Evolutionary conservation across 306 rosid genomes (phyloP), one percentile per base, ranked within the genome.

Genomic region (Elaeagnus macrophylla): DNA sequence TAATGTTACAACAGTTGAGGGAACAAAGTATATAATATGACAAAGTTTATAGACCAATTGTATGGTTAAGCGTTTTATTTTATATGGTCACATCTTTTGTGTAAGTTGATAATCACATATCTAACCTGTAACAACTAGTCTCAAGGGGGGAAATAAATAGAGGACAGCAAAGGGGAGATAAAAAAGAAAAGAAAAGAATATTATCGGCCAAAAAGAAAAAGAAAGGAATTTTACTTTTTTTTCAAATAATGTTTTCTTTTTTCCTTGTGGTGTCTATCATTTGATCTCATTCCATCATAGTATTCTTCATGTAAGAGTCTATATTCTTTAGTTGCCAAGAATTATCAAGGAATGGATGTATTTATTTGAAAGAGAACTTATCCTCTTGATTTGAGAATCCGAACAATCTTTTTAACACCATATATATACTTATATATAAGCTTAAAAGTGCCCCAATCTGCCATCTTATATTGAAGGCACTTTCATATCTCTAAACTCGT

Each of bases 231-330:
- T 51, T 61, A 61, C 18, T 9, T 66, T 77, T 72, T 72, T 62
- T 51, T 54, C 51, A 70, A 54, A 64, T 84, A 73, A 83, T 72
- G 39, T 73, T 61, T 81, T 70, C 79, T 60, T 72, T 64, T 59
- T 73, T 71, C 51, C 12, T 8, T 60, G 3, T 61, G 35, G 71
- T 71, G 56, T 68, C 43, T 59, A 39, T 16, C 13, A 47, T 43
- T 37, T 54, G 15, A 40, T 15, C 60, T 61, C 46, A 45, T 45
- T 67, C 59, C 83, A 47, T 74, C 48, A 43, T 49, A 62, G 19
- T 58, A 45, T 25, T 67, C n/a, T 51, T 42, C 69, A 39, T 39
- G 43, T 36, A 48, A 50, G 86, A 70, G 67, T 83, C 69, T 77
- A 7, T 62, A 53, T 68, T 67, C 53, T 66, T 72, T 73, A 72